Evolutionary conservation across 768 basidiomycete species (phyloP), one percentile per base, ranked within the genome.

Genomic region (Trametes cinnabarina): DNA sequence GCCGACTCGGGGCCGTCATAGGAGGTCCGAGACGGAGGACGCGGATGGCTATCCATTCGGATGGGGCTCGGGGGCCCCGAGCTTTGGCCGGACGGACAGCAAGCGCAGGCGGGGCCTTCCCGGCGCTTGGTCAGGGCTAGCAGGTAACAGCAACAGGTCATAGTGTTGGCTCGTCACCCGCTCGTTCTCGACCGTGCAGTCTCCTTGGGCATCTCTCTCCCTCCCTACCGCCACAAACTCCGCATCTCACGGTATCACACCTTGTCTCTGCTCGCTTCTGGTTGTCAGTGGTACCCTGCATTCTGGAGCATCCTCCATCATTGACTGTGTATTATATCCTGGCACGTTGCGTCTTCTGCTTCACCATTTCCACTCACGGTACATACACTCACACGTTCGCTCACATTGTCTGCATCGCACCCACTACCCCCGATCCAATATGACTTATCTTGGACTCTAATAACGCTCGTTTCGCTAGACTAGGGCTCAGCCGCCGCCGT

Each of bases 31-130:
- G 28, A 59, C 58, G 6, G 61, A 62, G 34, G 63, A 64, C 14
- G 49, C 54, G 32, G 62, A 66, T 42, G 71, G 67, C 4, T 69
- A 73, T 14, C 68, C 64, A 35, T 64, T 68, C 25, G 64, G 59
- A 8, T 61, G 57, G 52, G 62, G 37, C 37, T 39, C 47, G 42
- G 40, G 48, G n/a, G 61, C 69, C 15, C 66, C 71, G 11, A 60
- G 65, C 10, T 61, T 68, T 22, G 60, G 64, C 22, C 58, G 63
- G 39, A 60, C 60, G 26, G 51, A 62, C 23, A 58, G 63, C 22
- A 76, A 68, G 62, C 67, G 69, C 62, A 68, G 70, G 51, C 66
- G 64, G 35, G 72, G 67, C 15, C 61, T 76, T 23, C 75, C 75
- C 30, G 66, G 73, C 35, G 60, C 72, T 8, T 72, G 71, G 71